Percentiles rank a stretch among this genome's conserved stretches.
Conservation (phyloP, 2,329 filamentous ascomycete species). For the Aspergillus tanneri region DNA sequence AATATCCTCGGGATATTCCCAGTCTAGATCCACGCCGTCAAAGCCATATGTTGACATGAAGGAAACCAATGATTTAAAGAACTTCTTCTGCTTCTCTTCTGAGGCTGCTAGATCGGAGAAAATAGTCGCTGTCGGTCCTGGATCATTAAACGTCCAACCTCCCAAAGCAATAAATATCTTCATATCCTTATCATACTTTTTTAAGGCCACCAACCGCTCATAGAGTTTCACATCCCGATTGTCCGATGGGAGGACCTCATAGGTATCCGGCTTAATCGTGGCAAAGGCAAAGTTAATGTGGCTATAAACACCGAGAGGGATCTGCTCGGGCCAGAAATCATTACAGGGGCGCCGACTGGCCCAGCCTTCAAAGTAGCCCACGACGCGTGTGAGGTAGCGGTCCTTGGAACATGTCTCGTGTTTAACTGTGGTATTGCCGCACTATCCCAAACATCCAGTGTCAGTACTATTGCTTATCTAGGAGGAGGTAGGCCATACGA, state of each 20-base stretch:
- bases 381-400: conserved; percentile 9
- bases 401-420: conserved; percentile 3
- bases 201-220: background rate
- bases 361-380: conserved; percentile 20
- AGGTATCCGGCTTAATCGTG: conserved; percentile 12
- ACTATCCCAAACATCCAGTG: too few relatives aligned
- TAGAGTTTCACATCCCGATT: background rate
- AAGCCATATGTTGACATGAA: conserved; percentile 19
- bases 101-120: conserved; percentile 18
- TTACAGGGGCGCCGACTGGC: conserved; percentile 5
- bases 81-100: conserved; percentile 8
- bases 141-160: conserved; percentile 10
- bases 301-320: conserved; percentile 10
- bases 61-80: conserved; percentile 9
- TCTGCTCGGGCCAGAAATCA: conserved; percentile 9
- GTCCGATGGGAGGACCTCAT: conserved; percentile 1
- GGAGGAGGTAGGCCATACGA: too few relatives aligned
- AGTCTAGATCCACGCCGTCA: conserved; percentile 22
- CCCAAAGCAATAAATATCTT: conserved; percentile 10
- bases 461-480: too few relatives aligned
- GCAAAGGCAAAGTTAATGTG: conserved; percentile 16
- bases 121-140: background rate
- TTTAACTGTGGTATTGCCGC: conserved; percentile 13
- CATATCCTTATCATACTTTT: background rate
- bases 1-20: conserved; percentile 20